Evolutionary conservation across 2,329 filamentous ascomycete genomes (phyloP).

Genomic region (Trichoderma sp.): DNA sequence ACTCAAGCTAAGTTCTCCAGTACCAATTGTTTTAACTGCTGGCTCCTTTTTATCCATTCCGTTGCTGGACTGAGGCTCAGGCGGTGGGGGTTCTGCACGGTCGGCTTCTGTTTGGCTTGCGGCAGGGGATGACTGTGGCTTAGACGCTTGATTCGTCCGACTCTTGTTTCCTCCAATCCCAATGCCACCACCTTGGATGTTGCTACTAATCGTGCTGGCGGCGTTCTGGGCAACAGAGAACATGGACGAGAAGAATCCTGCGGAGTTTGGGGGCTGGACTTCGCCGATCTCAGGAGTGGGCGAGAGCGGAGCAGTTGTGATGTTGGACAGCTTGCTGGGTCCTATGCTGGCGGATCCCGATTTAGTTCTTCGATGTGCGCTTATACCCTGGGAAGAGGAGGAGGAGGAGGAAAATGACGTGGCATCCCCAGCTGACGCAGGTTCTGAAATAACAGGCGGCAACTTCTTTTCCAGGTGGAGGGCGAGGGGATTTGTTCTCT

Average conservation of each 20-base stretch:
- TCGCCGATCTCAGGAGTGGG: constrained; percentile 68
- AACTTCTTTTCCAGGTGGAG: constrained; percentile 31
- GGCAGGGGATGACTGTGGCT: constrained; percentile 26
- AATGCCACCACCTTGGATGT: constrained; percentile 64
- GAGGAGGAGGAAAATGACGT: constrained; percentile 57
- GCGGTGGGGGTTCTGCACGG: constrained; percentile 32
- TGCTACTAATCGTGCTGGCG: constrained; percentile 69
- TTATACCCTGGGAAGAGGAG: constrained; percentile 64
- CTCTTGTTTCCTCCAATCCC: constrained; percentile 44
- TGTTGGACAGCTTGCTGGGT: constrained; percentile 85
- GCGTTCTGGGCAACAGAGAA: constrained; percentile 92
- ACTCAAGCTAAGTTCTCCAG: constrained; percentile 83
- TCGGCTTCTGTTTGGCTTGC: constrained; percentile 42
- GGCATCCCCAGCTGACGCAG: constrained; percentile 44
- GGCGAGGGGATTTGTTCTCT: constrained; percentile 31
- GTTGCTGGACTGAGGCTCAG: constrained; percentile 30
- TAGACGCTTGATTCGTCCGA: constrained; percentile 27
- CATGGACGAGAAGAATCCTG: constrained; percentile 89
- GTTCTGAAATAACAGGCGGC: constrained; percentile 28
- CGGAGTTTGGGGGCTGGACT: constrained; percentile 50
- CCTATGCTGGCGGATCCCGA: constrained; percentile 55
- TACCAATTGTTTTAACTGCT: constrained; percentile 84
- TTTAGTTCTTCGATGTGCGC: constrained; percentile 58
- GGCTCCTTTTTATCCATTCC: constrained; percentile 60
- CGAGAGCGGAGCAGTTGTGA: constrained; percentile 67